Evolutionary conservation across 805 yeast species (phyloP).

Genomic region (Grigorovia jiainica): DNA sequence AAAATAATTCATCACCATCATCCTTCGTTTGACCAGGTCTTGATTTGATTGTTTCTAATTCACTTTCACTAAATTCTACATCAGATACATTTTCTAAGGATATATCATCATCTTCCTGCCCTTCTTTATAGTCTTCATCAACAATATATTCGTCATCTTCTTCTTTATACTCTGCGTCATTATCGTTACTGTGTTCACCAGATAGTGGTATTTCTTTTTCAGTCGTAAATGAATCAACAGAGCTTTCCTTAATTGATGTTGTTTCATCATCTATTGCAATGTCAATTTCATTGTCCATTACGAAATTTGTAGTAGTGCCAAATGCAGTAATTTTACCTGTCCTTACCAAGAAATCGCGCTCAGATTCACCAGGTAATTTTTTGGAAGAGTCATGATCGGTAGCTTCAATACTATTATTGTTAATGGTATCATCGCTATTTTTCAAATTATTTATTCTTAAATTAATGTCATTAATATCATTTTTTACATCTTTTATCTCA

Average conservation of each 20-base stretch:
- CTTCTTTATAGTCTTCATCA: conserved; percentile 14
- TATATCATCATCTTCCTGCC: conserved; percentile 7
- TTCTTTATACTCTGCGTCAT: conserved; percentile 10
- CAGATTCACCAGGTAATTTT: conserved; percentile 61
- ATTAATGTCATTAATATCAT: conserved; percentile 56
- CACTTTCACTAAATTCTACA: conserved; percentile 9
- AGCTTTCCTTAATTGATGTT: neutral
- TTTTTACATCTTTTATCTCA: conserved; percentile 44
- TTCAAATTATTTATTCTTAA: conserved; percentile 34
- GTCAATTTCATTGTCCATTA: conserved; percentile 6
- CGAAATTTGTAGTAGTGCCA: conserved; percentile 58
- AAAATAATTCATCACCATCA: conserved; percentile 71
- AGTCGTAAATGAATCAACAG: conserved; percentile 7
- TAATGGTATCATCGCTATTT: conserved; percentile 3
- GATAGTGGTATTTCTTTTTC: conserved; percentile 19
- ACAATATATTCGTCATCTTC: conserved; percentile 16
- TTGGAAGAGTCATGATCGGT: conserved; percentile 22
- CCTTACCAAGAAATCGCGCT: conserved; percentile 70
- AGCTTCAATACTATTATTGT: conserved; percentile 6
- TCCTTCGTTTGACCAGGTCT: conserved; percentile 36
- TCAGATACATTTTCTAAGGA: conserved; percentile 19
- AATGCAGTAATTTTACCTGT: conserved; percentile 94
- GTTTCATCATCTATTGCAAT: neutral
- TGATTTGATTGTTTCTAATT: conserved; percentile 11
- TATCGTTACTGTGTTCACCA: conserved; percentile 17